phyloP scores from a whole-genome alignment of 257 asterid genomes.

The Ophiorrhiza pumila region DNA sequence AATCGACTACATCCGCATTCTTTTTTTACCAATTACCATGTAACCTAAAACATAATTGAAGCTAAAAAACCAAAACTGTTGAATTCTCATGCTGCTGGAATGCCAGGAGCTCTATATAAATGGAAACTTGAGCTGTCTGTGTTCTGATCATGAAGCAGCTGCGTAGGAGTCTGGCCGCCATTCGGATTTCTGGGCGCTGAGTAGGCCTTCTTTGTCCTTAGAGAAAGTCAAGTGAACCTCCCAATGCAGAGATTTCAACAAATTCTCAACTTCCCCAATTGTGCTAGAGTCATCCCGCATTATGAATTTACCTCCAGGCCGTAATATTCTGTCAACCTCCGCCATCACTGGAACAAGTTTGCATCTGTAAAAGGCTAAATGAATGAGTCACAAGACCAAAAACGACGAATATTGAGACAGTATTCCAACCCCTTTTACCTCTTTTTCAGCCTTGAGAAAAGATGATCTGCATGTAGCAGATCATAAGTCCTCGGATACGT shows the following conservation, averaged over 20 bases:
- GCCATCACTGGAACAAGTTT: conserved; percentile 50
- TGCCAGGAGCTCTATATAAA: background rate
- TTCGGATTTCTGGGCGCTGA: conserved; percentile 62
- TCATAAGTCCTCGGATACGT: conserved; percentile 84
- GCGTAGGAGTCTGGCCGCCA: conserved; percentile 61
- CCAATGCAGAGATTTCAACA: conserved; percentile 81
- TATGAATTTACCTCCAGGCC: conserved; percentile 79
- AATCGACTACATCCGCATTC: background rate
- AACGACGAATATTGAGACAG: background rate
- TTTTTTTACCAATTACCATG: background rate
- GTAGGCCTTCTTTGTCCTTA: conserved; percentile 54
- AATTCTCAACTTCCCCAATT: conserved; percentile 48
- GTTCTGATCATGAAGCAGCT: background rate
- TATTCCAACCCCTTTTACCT: conserved; percentile 37
- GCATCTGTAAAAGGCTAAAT: conserved; percentile 50
- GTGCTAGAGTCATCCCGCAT: conserved; percentile 59
- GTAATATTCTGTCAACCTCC: conserved; percentile 73
- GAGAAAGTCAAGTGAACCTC: conserved; percentile 53
- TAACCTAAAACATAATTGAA: background rate
- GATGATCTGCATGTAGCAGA: conserved; percentile 85
- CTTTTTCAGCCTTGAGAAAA: conserved; percentile 60
- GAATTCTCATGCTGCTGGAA: conserved; percentile 5
- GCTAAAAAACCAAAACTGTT: background rate
- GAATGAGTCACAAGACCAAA: background rate
- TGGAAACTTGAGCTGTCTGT: conserved; percentile 3